These are phyloP conservation scores for Encephalitozoon romaleae DNA, from an alignment of 371 early-diverging fungal species.

Conservation along the genomic window DNA sequence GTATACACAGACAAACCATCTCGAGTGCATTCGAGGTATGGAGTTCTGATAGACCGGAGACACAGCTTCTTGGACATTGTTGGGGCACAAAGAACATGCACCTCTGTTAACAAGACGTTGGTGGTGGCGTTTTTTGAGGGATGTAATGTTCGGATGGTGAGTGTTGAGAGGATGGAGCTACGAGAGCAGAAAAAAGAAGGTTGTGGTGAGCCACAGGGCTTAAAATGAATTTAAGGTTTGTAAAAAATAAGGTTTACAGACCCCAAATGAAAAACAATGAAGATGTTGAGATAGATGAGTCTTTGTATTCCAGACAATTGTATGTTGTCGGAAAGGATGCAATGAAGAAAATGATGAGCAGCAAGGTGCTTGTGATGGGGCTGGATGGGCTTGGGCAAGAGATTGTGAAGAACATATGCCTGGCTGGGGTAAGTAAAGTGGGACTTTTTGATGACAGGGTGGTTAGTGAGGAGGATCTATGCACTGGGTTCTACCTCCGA, in stretches of 20 bases:
- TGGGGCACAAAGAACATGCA: conserved; percentile 33
- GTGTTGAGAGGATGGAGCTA: conserved; percentile 7
- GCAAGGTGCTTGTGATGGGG: conserved; percentile 88
- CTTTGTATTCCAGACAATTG: conserved; percentile 61
- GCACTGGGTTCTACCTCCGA: conserved; percentile 83
- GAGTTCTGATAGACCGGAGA: conserved; percentile 29
- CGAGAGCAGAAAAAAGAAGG: neutral
- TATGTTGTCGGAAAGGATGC: conserved; percentile 93
- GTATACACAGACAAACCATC: conserved; percentile 45
- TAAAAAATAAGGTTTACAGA: neutral
- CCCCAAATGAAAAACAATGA: conserved; percentile 14
- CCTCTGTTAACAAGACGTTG: conserved; percentile 22
- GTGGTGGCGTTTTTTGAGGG: conserved; percentile 6
- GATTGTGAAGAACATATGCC: conserved; percentile 92
- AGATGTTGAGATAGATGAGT: conserved; percentile 53
- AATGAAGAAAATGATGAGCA: conserved; percentile 90
- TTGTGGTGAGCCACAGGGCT: neutral
- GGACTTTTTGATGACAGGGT: conserved; percentile 75
- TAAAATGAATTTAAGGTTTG: neutral
- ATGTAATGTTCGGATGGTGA: neutral
- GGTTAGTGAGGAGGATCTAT: conserved; percentile 71
- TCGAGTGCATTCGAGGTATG: conserved; percentile 57
- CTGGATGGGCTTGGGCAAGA: conserved; percentile 91
- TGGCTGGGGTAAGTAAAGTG: conserved; percentile 95
- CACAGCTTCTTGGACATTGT: conserved; percentile 26